Base-by-base conservation (phyloP, 768 basidiomycete species). In the Sporobolomyces pararoseus region DNA sequence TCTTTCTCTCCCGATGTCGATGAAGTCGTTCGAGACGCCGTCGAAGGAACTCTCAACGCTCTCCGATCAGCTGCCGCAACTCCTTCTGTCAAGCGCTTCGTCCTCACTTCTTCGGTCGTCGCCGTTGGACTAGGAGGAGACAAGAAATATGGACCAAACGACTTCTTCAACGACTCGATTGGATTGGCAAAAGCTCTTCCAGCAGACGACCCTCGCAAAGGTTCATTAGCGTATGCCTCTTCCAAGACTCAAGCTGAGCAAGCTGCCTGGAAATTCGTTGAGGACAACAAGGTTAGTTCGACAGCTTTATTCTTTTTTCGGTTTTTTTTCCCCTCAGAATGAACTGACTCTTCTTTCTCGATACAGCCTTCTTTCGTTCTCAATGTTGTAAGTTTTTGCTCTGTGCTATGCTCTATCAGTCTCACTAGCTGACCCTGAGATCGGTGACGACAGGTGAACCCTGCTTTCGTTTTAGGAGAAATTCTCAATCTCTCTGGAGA, bases 241-340 rank as follows among this genome's bases (percentile, higher is more conserved):
- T 85, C 84, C n/a, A 89, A 90, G 80, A 83, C 81, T 4, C 80
- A 88, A 2, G 86, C 87, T 0, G 89, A 90, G 78, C 81, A 80
- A 79, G 82, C 83, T 27, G 85, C 85, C 13, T 86, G 85, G 85
- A 78, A 80, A 7, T 83, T 82, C 70, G 76, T 82, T 37, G 46
- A 68, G 34, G 76, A 83, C 39, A 67, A 83, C 59, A 80, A 85
- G 69, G 83, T 84, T 62, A 60, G 49, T 79, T 47, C 86, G 39
- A 9, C 10, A 42, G 39, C 39, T 17, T 17, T 17, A 9, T 17
- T 9, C 39, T 42, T 42, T 42, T 17, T 42, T 42, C 39, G 17
- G 39, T 17, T 42, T 42, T 42, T 17, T 42, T 42, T 42, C 39
- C 86, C 68, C 71, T 87, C 31, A 79, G 81, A 3, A 82, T 82